Evolutionary conservation across 805 yeast species (phyloP).

Genomic region (Lachancea kluyveri): DNA sequence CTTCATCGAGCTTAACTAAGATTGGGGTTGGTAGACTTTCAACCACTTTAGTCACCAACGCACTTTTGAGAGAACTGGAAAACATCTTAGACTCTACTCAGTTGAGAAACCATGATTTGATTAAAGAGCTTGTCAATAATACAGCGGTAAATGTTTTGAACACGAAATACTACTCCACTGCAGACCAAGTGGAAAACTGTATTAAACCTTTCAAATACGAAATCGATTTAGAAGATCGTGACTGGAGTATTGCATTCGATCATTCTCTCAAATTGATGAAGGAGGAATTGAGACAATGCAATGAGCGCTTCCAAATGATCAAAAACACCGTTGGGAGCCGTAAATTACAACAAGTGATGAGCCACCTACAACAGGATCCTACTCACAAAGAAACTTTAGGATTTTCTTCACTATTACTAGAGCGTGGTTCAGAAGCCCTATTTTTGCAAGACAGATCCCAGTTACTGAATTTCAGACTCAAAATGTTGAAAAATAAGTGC

Average conservation of each 20-base stretch:
- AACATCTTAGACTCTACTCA: slow-evolving; percentile 69
- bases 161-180: slow-evolving; percentile 78
- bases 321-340: slow-evolving; percentile 74
- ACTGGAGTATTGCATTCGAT: slow-evolving; percentile 79
- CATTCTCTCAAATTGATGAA: slow-evolving; percentile 66
- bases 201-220: slow-evolving; percentile 97
- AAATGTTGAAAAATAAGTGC: slow-evolving; percentile 70
- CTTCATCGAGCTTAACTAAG: slow-evolving; percentile 81
- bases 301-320: slow-evolving; percentile 49
- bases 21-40: slow-evolving; percentile 90
- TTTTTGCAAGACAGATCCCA: slow-evolving; percentile 70
- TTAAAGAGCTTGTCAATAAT: slow-evolving; percentile 71
- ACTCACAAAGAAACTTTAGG: slow-evolving; percentile 68
- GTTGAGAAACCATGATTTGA: slow-evolving; percentile 79
- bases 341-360: slow-evolving; percentile 76
- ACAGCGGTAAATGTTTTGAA: slow-evolving; percentile 79
- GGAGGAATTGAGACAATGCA: slow-evolving; percentile 84
- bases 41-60: slow-evolving; percentile 74
- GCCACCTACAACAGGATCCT: slow-evolving; percentile 45
- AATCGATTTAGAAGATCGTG: slow-evolving; percentile 92
- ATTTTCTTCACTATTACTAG: slow-evolving; percentile 68
- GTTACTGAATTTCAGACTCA: slow-evolving; percentile 67
- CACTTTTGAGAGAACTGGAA: slow-evolving; percentile 70
- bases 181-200: slow-evolving; percentile 98
- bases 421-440: slow-evolving; percentile 77